Conservation (phyloP, 106 monocot species). For the Chionographis japonica region DNA sequence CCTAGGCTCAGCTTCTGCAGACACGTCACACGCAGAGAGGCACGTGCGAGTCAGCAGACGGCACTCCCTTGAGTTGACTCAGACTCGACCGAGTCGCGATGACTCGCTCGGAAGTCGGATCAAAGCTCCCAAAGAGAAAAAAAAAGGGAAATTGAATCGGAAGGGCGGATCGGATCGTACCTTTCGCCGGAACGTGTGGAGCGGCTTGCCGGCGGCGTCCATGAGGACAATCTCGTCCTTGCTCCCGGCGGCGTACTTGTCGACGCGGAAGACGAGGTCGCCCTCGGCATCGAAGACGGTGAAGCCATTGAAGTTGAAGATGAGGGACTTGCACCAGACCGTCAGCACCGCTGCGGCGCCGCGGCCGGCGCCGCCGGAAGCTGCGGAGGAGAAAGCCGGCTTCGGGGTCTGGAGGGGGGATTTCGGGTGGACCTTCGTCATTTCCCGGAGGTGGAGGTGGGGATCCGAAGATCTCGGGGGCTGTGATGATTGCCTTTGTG, state of each 20-base stretch:
- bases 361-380: not conserved
- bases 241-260: slow-evolving; percentile 54
- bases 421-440: slow-evolving; percentile 66
- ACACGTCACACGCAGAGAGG: not conserved
- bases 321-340: slow-evolving; percentile 69
- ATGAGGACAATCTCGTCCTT: slow-evolving; percentile 63
- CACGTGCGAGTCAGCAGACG: not conserved
- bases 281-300: slow-evolving; percentile 69
- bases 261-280: slow-evolving; percentile 71
- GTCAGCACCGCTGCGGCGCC: slow-evolving; percentile 35
- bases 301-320: slow-evolving; percentile 70
- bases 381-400: not conserved
- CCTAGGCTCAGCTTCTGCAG: slow-evolving; percentile 57
- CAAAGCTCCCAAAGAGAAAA: not conserved
- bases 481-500: not conserved
- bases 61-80: not conserved
- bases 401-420: not conserved
- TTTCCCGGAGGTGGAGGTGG: slow-evolving; percentile 1
- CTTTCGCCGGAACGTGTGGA: slow-evolving; percentile 65
- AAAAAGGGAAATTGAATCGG: not conserved
- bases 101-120: not conserved
- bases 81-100: not conserved
- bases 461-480: not conserved
- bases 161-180: slow-evolving; percentile 9
- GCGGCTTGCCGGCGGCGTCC: slow-evolving; percentile 57